These are phyloP conservation scores for Endocalyx cinctus DNA, from an alignment of 2,329 filamentous ascomycete genomes.

Conservation along the genomic window DNA sequence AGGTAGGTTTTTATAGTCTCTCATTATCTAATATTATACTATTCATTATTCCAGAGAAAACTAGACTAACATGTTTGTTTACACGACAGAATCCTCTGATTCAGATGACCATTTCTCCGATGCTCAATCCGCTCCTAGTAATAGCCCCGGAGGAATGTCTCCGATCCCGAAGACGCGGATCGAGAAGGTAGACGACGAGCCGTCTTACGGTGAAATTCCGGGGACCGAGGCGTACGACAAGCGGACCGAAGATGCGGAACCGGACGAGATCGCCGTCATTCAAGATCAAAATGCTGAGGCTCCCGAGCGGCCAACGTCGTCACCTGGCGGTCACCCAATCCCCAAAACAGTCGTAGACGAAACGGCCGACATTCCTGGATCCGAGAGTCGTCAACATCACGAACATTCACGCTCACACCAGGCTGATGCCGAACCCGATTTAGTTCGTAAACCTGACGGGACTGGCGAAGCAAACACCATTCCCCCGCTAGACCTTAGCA, in stretches of 20 bases:
- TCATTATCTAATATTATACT: no score
- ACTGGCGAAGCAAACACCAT: constrained; percentile 25
- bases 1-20: constrained; percentile 40
- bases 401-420: constrained; percentile 43
- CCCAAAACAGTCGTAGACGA: constrained; percentile 53
- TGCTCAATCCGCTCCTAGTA: constrained; percentile 48
- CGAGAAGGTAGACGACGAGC: constrained; percentile 54
- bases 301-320: no score
- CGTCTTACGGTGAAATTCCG: constrained; percentile 57
- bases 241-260: constrained; percentile 52
- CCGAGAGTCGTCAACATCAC: constrained; percentile 39
- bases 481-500: constrained; percentile 21
- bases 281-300: constrained; percentile 21
- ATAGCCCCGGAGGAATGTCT: constrained; percentile 38
- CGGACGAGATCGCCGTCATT: constrained; percentile 55
- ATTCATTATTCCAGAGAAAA: no score
- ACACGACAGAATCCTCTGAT: constrained; percentile 41
- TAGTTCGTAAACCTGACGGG: constrained; percentile 39
- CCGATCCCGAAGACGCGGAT: constrained; percentile 56
- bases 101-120: constrained; percentile 69
- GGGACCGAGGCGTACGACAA: constrained; percentile 54
- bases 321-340: constrained; percentile 36
- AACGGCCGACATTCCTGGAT: constrained; percentile 38
- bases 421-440: constrained; percentile 50
- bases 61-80: no score